Evolutionary conservation across 106 monocot species (phyloP), one percentile per base, ranked within the genome.

Genomic region (Phalaenopsis equestris): DNA sequence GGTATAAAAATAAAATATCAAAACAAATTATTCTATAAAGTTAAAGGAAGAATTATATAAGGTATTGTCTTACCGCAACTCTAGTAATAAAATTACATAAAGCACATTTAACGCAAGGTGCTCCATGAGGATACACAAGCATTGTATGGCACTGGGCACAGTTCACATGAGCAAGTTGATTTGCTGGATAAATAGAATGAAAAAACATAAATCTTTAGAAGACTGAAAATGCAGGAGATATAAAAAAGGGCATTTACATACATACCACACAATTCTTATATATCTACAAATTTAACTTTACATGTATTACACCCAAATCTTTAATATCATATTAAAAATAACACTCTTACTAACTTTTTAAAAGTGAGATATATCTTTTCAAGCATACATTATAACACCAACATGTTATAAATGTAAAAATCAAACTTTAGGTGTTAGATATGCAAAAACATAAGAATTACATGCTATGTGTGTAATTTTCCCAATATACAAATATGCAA

Each of bases 91-190:
- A 88, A 75, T 91, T 86, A 76, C 91, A 91, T 79, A 91, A 21
- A 17, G 87, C 84, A 81, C 91, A 89, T 80, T 85, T 91, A 68
- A 89, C 91, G 47, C 86, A 88, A 55, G 91, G 86, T 38, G 88
- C 91, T 68, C 88, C 91, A 80, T 77, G 86, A 30, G 91, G 85
- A 83, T 91, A 91, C 85, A 91, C 83, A 14, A 91, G 72, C 67
- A 83, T 85, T 46, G 86, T 88, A 16, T 79, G 86, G 80, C 91
- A 91, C 57, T 81, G 86, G 14, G 84, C 88, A 75, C 91, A 91
- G 83, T 79, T 89, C 56, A 91, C 76, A 77, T 87, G 84, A 73
- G 91, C 88, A 85, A 91, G 85, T 49, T 86, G 91, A 83, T 83
- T 84, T 73, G 56, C 87, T 88, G 84, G 68, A 75, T 83, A 10